Evolutionary conservation across 352 stramenopile species (phyloP).

Genomic region (Blastocystis sp.): DNA sequence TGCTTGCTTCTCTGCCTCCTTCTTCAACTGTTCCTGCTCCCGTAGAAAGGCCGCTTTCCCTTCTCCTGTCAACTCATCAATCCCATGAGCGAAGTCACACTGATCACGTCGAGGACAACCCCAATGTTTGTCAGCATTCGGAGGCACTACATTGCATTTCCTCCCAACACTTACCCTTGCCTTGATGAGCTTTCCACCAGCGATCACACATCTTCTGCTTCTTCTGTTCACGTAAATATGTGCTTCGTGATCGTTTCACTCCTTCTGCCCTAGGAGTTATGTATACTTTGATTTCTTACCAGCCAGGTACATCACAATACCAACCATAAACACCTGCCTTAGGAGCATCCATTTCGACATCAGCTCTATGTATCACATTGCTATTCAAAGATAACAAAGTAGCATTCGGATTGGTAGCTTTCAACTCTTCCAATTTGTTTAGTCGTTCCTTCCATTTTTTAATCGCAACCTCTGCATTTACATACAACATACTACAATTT

Average conservation of each 20-base stretch:
- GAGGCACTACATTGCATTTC: neutral
- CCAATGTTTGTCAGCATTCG: conserved; percentile 43
- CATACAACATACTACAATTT: conserved; percentile 19
- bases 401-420: conserved; percentile 18
- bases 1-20: conserved; percentile 8
- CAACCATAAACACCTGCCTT: conserved; percentile 54
- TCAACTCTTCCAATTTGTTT: conserved; percentile 57
- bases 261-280: conserved; percentile 26
- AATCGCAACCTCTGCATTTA: conserved; percentile 54
- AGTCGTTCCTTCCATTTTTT: conserved; percentile 59
- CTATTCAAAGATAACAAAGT: neutral
- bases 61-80: conserved; percentile 53
- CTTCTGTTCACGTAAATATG: conserved; percentile 40
- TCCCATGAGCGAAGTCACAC: conserved; percentile 53
- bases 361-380: neutral
- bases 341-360: conserved; percentile 53
- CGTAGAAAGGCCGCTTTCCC: conserved; percentile 28
- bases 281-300: neutral
- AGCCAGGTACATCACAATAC: conserved; percentile 56
- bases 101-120: conserved; percentile 57
- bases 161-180: neutral
- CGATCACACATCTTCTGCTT: conserved; percentile 61
- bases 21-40: conserved; percentile 47
- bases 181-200: conserved; percentile 57
- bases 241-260: conserved; percentile 42